Evolutionary conservation across 2,329 filamentous ascomycete species (phyloP), one percentile per base, ranked within the genome.

Genomic region (Venturiaceae sp.): DNA sequence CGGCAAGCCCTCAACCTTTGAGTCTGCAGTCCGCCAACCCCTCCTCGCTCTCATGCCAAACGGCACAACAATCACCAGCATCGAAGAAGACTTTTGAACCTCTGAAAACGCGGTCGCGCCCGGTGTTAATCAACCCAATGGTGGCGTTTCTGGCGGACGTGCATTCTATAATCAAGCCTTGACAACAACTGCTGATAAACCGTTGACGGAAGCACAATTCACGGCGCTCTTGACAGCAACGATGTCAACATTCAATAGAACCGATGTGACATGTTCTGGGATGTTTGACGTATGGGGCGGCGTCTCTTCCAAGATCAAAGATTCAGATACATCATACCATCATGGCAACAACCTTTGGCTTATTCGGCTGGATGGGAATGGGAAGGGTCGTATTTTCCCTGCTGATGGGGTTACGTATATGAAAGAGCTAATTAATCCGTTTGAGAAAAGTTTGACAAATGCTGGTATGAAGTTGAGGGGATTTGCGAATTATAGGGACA

Each of bases 281-380:
- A 64, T 64, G 44, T 34, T 65, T 16, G 64, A 65, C 32, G 58
- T 65, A 0, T 65, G 63, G 64, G 64, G 63, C 21, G 64, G 64
- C 19, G 56, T 63, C 23, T 58, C 59, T 26, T 62, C 58, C 44
- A 41, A 64, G 16, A 39, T 63, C 16, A 55, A 59, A 4, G 63
- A 65, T 44, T 59, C 54, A 1, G 62, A 65, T 14, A 59, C 63
- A 23, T 55, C 57, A 26, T 60, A 61, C 36, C 60, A 58, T 4
- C 62, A 65, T 34, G 62, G 62, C 28, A 61, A 57, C 58, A 63
- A 55, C 54, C 63, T 64, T 8, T 65, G 64, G 64, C 58, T 65
- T 13, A 58, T 65, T n/a, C 64, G 64, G n/a, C 62, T 63, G 26
- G 63, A 65, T 19, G 64, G 63, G 28, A 60, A 63, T 11, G 62